Evolutionary conservation across 2,329 filamentous ascomycete species (phyloP).

Genomic region (Metarhizium rileyi): DNA sequence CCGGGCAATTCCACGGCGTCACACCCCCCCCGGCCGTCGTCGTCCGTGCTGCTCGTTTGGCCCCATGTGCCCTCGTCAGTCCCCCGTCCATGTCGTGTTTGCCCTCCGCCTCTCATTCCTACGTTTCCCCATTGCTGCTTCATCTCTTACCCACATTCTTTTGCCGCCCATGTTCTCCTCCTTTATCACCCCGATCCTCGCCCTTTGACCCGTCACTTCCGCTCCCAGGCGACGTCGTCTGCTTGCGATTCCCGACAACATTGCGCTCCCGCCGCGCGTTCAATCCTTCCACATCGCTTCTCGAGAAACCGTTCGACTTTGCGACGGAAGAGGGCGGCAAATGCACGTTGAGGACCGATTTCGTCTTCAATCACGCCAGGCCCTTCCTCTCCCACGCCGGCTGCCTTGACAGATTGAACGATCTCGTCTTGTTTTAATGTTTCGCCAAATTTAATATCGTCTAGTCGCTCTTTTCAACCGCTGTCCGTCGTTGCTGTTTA

Average conservation of each 20-base stretch:
- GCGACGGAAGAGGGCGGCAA: slow-evolving; percentile 20
- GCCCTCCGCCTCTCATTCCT: slow-evolving; percentile 18
- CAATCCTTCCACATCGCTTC: slow-evolving; percentile 6
- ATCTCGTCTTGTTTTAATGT: slow-evolving; percentile 16
- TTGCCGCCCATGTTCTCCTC: slow-evolving; percentile 14
- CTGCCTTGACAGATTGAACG: slow-evolving; percentile 17
- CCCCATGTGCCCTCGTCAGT: too few relatives aligned
- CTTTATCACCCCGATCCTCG: slow-evolving; percentile 15
- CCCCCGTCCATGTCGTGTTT: slow-evolving; percentile 17
- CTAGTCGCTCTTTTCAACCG: slow-evolving; percentile 34
- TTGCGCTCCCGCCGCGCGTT: slow-evolving; percentile 11
- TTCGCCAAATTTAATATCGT: slow-evolving; percentile 24
- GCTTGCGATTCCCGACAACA: slow-evolving; percentile 21
- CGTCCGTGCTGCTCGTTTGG: too few relatives aligned
- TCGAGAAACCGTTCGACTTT: slow-evolving; percentile 15
- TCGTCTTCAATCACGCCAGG: slow-evolving; percentile 13
- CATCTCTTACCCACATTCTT: slow-evolving; percentile 20
- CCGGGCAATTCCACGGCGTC: too few relatives aligned
- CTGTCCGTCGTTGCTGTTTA: slow-evolving; percentile 2
- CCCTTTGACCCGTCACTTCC: slow-evolving; percentile 21
- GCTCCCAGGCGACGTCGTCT: slow-evolving; percentile 23
- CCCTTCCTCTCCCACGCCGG: slow-evolving; percentile 9
- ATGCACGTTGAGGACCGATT: slow-evolving; percentile 22
- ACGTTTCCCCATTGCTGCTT: slow-evolving; percentile 15
- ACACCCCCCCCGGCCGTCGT: too few relatives aligned